phyloP scores from a whole-genome alignment of 352 stramenopile species.

The Phytopythium kandeliae region DNA sequence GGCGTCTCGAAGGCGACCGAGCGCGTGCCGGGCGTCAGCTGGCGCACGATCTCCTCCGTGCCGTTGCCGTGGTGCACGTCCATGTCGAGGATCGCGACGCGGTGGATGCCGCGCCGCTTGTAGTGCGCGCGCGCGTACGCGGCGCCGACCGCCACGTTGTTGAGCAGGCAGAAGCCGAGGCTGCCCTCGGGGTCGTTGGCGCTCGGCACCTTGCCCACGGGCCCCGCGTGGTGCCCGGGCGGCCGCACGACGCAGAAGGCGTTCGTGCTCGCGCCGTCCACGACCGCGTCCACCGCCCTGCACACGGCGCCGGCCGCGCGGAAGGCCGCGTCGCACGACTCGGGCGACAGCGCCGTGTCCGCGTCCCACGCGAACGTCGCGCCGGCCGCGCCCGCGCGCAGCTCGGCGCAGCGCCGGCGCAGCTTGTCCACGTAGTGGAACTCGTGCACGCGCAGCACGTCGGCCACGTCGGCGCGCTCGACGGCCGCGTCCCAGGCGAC shows the following conservation, averaged over 20 bases:
- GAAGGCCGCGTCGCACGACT: conserved; percentile 70
- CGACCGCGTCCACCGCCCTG: conserved; percentile 78
- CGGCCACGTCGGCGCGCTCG: conserved; percentile 65
- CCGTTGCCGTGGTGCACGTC: conserved; percentile 99
- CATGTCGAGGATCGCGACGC: conserved; percentile 97
- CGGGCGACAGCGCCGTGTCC: conserved; percentile 76
- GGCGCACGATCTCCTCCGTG: conserved; percentile 94
- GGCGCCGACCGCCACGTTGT: conserved; percentile 97
- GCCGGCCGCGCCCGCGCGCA: conserved; percentile 13
- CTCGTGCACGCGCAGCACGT: conserved; percentile 90
- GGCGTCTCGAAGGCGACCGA: conserved; percentile 83
- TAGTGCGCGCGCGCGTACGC: conserved; percentile 94
- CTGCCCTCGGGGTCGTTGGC: conserved; percentile 87
- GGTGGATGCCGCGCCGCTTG: conserved; percentile 86
- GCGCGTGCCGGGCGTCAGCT: conserved; percentile 86
- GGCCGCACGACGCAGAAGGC: conserved; percentile 96
- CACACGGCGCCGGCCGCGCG: conserved; percentile 82
- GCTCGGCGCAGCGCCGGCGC: conserved; percentile 30
- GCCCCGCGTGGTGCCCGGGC: conserved; percentile 96
- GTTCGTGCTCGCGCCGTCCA: conserved; percentile 89
- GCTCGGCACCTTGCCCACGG: conserved; percentile 91
- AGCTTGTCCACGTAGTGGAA: conserved; percentile 83
- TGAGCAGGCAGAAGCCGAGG: conserved; percentile 96
- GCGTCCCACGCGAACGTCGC: conserved; percentile 49
- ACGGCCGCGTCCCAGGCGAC: conserved; percentile 68